Evolutionary conservation across 805 yeast species (phyloP).

Genomic region (Candida endomychidarum): DNA sequence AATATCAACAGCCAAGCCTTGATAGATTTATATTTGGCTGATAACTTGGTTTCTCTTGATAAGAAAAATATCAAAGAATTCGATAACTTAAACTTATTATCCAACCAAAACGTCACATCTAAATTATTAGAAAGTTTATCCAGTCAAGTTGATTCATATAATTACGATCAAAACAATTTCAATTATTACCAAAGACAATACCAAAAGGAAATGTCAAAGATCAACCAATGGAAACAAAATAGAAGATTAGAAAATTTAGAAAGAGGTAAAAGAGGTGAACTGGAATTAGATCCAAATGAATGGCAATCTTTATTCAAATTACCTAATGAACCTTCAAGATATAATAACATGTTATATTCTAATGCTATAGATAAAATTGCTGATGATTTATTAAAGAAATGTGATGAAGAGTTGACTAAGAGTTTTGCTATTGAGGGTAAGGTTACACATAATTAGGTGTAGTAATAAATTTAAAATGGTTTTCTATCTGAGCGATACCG

Average conservation of each 20-base stretch:
- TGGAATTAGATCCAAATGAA: conserved; percentile 55
- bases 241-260: conserved; percentile 64
- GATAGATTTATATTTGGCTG: conserved; percentile 50
- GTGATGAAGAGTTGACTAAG: conserved; percentile 65
- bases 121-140: conserved; percentile 60
- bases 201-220: conserved; percentile 66
- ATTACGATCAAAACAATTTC: conserved; percentile 76
- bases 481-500: too few relatives aligned
- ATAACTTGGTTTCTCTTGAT: conserved; percentile 12
- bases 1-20: conserved; percentile 67
- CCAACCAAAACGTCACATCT: conserved; percentile 44
- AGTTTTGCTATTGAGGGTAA: conserved; percentile 58
- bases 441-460: conserved; percentile 10
- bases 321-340: conserved; percentile 73
- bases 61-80: conserved; percentile 25
- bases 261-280: conserved; percentile 57
- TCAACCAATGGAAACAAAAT: conserved; percentile 73
- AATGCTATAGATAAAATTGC: conserved; percentile 71
- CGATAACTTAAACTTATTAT: conserved; percentile 41
- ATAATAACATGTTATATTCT: conserved; percentile 66
- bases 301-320: conserved; percentile 67
- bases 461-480: background rate
- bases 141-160: conserved; percentile 70
- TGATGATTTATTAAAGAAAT: conserved; percentile 66
- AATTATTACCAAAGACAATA: conserved; percentile 78